phyloP scores from a whole-genome alignment of 345 rosid species.

The Alliaria petiolata region DNA sequence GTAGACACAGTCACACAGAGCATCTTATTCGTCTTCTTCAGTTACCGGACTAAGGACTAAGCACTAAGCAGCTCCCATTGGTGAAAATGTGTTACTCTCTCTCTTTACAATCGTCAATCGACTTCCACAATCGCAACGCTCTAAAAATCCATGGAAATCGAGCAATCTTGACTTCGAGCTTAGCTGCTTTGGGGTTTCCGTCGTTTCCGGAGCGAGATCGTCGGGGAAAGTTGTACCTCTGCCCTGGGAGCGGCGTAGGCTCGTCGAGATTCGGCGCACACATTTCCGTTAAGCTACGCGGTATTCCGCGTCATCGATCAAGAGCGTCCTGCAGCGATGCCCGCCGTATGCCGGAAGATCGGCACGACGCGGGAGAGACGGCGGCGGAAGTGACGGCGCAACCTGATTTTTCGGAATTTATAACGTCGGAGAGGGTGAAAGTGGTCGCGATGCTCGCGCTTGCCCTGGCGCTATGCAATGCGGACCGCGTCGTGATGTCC shows the following conservation, averaged over 20 bases:
- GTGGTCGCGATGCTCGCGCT: conserved; percentile 91
- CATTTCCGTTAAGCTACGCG: conserved; percentile 8
- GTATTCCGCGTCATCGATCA: conserved; percentile 29
- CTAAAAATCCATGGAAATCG: conserved; percentile 12
- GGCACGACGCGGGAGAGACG: conserved; percentile 1
- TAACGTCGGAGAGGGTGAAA: conserved; percentile 91
- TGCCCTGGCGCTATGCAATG: conserved; percentile 83
- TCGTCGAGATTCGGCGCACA: neutral
- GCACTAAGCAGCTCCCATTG: conserved; percentile 2
- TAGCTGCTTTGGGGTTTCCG: conserved; percentile 4
- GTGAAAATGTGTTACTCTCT: conserved; percentile 30
- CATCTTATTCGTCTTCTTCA: conserved; percentile 11
- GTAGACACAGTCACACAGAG: neutral
- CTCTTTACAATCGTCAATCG: conserved; percentile 13
- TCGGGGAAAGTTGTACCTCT: conserved; percentile 7
- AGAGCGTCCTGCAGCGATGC: conserved; percentile 50
- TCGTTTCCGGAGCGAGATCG: conserved; percentile 10
- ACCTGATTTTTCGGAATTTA: conserved; percentile 65
- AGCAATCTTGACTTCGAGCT: neutral
- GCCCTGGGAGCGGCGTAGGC: neutral
- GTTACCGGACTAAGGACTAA: neutral
- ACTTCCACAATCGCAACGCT: neutral
- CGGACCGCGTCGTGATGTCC: conserved; percentile 93
- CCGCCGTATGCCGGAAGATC: conserved; percentile 36
- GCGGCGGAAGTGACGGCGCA: conserved; percentile 23